phyloP scores from a whole-genome alignment of 1,284 basidiomycete species.

The Pseudozyma hubeiensis region DNA sequence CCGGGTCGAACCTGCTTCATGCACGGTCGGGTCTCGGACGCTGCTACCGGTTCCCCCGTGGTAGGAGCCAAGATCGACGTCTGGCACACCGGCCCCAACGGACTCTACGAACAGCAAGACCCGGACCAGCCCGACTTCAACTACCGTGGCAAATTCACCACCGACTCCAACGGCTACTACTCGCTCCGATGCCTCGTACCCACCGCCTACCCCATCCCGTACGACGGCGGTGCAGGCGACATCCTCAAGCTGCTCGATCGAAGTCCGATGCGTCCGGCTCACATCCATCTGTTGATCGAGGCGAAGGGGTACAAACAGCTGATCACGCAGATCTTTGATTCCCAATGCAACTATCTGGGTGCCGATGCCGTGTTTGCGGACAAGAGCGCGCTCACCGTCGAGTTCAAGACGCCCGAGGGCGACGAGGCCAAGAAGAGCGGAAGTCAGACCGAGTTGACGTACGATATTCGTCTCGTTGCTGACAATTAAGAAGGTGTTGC shows the following conservation, averaged over 20 bases:
- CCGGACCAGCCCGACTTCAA: constrained; percentile 68
- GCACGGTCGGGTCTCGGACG: constrained; percentile 64
- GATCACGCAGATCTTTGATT: constrained; percentile 66
- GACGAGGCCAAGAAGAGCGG: constrained; percentile 27
- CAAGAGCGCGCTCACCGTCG: constrained; percentile 67
- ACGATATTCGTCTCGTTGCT: constrained; percentile 59
- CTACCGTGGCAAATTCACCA: constrained; percentile 66
- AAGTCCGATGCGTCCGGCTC: constrained; percentile 69
- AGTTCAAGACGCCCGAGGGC: constrained; percentile 56
- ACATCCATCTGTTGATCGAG: constrained; percentile 65
- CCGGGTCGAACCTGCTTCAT: constrained; percentile 63
- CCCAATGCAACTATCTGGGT: constrained; percentile 68
- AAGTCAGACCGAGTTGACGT: constrained; percentile 51
- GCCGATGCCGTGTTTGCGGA: constrained; percentile 70
- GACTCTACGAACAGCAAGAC: constrained; percentile 69
- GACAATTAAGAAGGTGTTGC: constrained; percentile 12
- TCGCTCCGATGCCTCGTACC: constrained; percentile 66
- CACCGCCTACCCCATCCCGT: constrained; percentile 70
- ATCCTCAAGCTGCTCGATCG: constrained; percentile 68
- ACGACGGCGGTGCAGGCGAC: constrained; percentile 68
- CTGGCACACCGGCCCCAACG: constrained; percentile 70
- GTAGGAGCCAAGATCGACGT: constrained; percentile 68
- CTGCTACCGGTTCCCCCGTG: constrained; percentile 66
- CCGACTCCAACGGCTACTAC: constrained; percentile 67
- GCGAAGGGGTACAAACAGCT: constrained; percentile 33